phyloP scores from a whole-genome alignment of 257 asterid genomes.

The Verbena officinalis region DNA sequence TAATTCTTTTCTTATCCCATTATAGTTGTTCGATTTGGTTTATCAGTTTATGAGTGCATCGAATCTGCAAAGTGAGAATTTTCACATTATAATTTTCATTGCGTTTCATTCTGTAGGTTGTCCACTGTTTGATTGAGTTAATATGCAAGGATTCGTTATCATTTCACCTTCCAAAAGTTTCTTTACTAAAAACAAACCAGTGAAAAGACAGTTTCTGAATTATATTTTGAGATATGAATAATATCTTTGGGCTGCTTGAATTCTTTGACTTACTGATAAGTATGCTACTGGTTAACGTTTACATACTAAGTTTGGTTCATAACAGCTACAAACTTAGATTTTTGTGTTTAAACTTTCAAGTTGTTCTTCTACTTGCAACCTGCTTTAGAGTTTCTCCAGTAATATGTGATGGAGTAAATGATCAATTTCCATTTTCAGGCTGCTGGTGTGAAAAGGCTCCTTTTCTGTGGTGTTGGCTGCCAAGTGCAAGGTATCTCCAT shows the following conservation, averaged over 20 bases:
- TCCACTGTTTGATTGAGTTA: conserved; percentile 1
- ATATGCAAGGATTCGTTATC: background rate
- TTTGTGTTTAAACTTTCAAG: too few species aligned
- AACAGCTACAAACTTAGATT: too few species aligned
- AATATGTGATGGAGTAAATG: conserved; percentile 13
- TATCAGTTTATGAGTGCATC: conserved; percentile 10
- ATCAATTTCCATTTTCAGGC: conserved; percentile 57
- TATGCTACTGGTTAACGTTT: too few species aligned
- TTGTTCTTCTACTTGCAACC: conserved; percentile 17
- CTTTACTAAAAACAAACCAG: background rate
- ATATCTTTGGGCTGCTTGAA: background rate
- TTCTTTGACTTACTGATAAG: too few species aligned
- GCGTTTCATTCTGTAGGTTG: background rate
- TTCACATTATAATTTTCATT: conserved; percentile 10
- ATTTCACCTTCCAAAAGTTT: background rate
- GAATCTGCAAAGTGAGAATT: conserved; percentile 4
- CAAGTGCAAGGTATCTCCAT: conserved; percentile 89
- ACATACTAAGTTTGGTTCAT: too few species aligned
- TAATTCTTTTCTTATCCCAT: conserved; percentile 31
- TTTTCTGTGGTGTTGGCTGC: conserved; percentile 98
- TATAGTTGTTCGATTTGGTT: conserved; percentile 5
- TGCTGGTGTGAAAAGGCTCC: conserved; percentile 96
- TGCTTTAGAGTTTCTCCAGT: conserved; percentile 4
- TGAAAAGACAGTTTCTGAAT: background rate
- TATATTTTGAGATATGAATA: background rate